Base-by-base conservation (phyloP, 768 basidiomycete species). In the Erythrobasidium yunnanense region DNA sequence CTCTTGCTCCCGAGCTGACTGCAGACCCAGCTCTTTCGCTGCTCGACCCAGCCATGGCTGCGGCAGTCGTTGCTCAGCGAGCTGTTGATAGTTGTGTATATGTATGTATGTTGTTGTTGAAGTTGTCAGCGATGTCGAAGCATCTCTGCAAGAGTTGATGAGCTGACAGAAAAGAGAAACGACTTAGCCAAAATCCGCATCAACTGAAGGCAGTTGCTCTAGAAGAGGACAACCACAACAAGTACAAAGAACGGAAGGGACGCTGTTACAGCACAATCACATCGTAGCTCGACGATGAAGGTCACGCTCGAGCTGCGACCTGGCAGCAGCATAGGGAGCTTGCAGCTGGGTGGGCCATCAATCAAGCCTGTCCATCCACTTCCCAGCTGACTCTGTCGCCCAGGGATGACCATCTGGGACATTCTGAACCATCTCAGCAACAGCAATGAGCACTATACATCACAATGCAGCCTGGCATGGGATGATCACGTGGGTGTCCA, bases 391-490 rank as follows among this genome's bases (percentile, higher is more conserved):
- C 65, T 17, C n/a, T 8, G 20, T 1, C 42, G 17, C 7, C 20
- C 62, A 70, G 71, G 71, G 6, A 57, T 51, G 4, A 65, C 66
- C 51, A 55, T 70, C 17, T 72, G 70, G 70, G 66, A 69, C 57
- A 49, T 60, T 1, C 49, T 72, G 45, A 70, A 69, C 58, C 55
- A 56, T 45, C 47, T 70, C 8, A 18, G 66, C 7, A 62, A 33
- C 34, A 66, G 60, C 38, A n/a, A 11, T 42, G n/a, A 42, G 11
- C 38, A 42, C 11, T n/a, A 42, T 42, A n/a, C 11, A 42, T 11
- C 11, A 11, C 11, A n/a, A 11, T 11, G 11, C 38, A 11, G 11
- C 11, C 11, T 42, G 38, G n/a, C n/a, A 42, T 42, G 38, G 38
- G 38, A 42, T 42, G 38, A 42, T n/a, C n/a, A n/a, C n/a, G n/a